Conservation (phyloP, 106 monocot species). For the Dendrobium huoshanense region DNA sequence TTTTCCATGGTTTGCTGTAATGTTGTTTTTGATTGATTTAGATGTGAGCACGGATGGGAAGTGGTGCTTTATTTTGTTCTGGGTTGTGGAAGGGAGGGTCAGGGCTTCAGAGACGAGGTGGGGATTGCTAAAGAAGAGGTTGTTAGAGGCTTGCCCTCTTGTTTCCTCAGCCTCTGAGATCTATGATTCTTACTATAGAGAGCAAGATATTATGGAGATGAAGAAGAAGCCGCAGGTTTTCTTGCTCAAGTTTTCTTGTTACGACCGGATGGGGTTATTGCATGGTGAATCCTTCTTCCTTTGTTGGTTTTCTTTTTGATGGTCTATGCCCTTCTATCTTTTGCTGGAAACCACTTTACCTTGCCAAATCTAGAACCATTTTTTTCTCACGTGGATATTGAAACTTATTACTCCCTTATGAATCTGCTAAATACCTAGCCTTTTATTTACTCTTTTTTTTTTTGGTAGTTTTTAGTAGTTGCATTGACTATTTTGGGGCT, state of each 20-base stretch:
- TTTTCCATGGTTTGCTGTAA: background rate
- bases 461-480: too few species aligned
- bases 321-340: too few species aligned
- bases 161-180: constrained; percentile 20
- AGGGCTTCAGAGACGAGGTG: constrained; percentile 20
- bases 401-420: background rate
- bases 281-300: constrained; percentile 27
- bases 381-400: background rate
- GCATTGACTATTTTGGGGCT: too few species aligned
- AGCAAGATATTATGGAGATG: constrained; percentile 24
- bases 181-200: constrained; percentile 19
- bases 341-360: background rate
- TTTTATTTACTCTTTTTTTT: too few species aligned
- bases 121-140: constrained; percentile 42
- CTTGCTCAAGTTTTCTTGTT: constrained; percentile 51
- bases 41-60: constrained; percentile 58
- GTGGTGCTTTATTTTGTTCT: constrained; percentile 59
- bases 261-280: constrained; percentile 41
- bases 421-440: background rate
- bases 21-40: background rate
- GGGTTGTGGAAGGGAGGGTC: constrained; percentile 36
- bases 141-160: constrained; percentile 34
- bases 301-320: background rate
- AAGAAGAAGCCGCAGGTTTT: constrained; percentile 31
- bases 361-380: too few species aligned